Evolutionary conservation across 2,329 filamentous ascomycete species (phyloP), one percentile per base, ranked within the genome.

Genomic region (Arthrocladium fulminans): DNA sequence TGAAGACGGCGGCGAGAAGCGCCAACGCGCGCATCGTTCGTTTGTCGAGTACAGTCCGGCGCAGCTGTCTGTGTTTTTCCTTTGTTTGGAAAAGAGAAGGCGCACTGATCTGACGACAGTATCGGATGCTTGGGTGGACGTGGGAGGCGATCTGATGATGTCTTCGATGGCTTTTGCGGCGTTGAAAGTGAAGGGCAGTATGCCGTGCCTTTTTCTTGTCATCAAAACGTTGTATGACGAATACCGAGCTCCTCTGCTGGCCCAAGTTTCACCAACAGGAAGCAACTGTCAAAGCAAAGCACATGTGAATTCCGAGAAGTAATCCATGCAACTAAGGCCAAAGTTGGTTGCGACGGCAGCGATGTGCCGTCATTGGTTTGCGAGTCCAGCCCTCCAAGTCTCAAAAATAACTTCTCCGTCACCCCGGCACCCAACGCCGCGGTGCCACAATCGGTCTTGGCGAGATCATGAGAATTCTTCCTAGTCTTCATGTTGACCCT

Each of bases 21-120:
- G 44, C 44, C 13, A 47, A 35, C 38, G 34, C 32, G 44, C 44
- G 44, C 44, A 47, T 47, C 22, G n/a, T 47, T 22, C 7, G 20
- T 12, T 27, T 23, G 27, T 27, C 22, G 20, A 27, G 32, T 23
- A 22, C 34, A 38, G 3, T n/a, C 15, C 17, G 5, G 41, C n/a
- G 29, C 3, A 20, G 27, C 13, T 27, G 41, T 34, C 17, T 40
- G 37, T 40, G 19, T n/a, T 23, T 35, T 15, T 15, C n/a, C n/a
- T n/a, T n/a, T n/a, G n/a, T n/a, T n/a, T n/a, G n/a, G 6, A 35
- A 13, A 15, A n/a, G 13, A 7, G 4, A 15, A 35, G 13, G 32
- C 32, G 32, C 32, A 35, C 32, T 35, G 32, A 35, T 35, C 32
- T 7, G 32, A n/a, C 32, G 7, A 5, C n/a, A 15, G 6, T 35